Conservation (phyloP, 2,329 filamentous ascomycete species). For the Aureobasidium sp. region DNA sequence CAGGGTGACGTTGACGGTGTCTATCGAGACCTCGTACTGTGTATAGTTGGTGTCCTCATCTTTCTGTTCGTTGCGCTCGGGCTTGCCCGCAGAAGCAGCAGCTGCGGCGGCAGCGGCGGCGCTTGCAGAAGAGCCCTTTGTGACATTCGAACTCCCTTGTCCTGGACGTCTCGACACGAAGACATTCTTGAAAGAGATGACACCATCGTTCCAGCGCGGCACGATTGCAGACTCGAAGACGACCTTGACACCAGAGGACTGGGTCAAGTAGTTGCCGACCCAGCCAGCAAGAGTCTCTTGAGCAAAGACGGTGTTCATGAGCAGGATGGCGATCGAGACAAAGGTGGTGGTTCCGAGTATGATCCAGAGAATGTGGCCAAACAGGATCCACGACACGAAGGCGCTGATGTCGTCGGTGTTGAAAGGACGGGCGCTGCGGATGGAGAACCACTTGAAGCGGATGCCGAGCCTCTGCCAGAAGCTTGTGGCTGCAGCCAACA, state of each 20-base stretch:
- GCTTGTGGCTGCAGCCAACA: slow-evolving; percentile 81
- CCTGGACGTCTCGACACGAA: slow-evolving; percentile 89
- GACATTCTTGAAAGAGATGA: slow-evolving; percentile 94
- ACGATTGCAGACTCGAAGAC: slow-evolving; percentile 98
- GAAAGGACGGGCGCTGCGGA: slow-evolving; percentile 85
- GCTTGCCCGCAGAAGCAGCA: slow-evolving; percentile 45
- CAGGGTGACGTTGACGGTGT: slow-evolving; percentile 89
- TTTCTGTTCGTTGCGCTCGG: slow-evolving; percentile 38
- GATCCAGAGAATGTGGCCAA: slow-evolving; percentile 91
- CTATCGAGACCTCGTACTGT: slow-evolving; percentile 91
- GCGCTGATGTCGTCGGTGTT: slow-evolving; percentile 95
- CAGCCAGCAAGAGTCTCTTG: slow-evolving; percentile 92
- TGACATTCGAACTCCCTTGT: slow-evolving; percentile 70
- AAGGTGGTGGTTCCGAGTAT: slow-evolving; percentile 96
- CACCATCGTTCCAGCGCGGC: slow-evolving; percentile 87
- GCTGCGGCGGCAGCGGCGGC: slow-evolving; percentile 81
- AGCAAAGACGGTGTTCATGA: slow-evolving; percentile 92
- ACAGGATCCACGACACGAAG: slow-evolving; percentile 87
- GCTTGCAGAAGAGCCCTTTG: slow-evolving; percentile 78
- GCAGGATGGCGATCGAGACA: slow-evolving; percentile 80
- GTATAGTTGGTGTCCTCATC: slow-evolving; percentile 96
- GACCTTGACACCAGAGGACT: slow-evolving; percentile 85
- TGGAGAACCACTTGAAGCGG: slow-evolving; percentile 96
- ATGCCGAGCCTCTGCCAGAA: slow-evolving; percentile 88
- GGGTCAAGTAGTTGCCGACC: slow-evolving; percentile 91